phyloP scores from a whole-genome alignment of 2,329 filamentous ascomycete species.

The Stenocarpella maydis region DNA sequence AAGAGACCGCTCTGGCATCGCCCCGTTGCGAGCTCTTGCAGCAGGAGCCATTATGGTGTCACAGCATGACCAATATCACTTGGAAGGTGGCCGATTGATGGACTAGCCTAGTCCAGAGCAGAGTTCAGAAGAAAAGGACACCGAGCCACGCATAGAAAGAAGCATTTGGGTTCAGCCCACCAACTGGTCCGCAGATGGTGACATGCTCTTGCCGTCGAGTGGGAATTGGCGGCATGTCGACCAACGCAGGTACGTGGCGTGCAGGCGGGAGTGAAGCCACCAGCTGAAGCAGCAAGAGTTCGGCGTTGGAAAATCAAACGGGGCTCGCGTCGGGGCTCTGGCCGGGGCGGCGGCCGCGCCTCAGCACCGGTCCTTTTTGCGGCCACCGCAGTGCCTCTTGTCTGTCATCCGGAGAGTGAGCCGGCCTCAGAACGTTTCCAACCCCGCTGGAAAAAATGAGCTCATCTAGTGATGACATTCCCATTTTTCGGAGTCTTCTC shows the following conservation, averaged over 20 bases:
- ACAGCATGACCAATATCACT: constrained; percentile 24
- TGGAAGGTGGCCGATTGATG: constrained; percentile 29
- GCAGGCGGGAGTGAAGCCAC: not conserved
- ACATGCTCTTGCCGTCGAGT: not conserved
- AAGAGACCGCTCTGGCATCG: constrained; percentile 14
- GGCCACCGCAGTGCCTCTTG: constrained; percentile 1
- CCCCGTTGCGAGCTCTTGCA: constrained; percentile 2
- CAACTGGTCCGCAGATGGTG: not conserved
- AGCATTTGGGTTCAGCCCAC: constrained; percentile 1
- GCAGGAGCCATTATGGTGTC: not conserved
- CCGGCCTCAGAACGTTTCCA: not conserved
- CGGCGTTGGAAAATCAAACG: constrained; percentile 21
- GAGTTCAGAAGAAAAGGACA: not conserved
- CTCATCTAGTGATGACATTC: constrained; percentile 21
- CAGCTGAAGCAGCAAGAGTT: constrained; percentile 18
- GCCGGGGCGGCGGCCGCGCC: constrained; percentile 4
- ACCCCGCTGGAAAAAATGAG: not conserved
- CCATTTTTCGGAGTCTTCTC: not conserved
- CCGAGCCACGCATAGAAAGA: constrained; percentile 1
- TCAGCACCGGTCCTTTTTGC: constrained; percentile 10
- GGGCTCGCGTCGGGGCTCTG: not conserved
- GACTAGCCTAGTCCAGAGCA: not conserved
- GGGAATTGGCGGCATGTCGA: not conserved
- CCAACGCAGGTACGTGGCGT: constrained; percentile 10
- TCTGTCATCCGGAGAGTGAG: not conserved